Evolutionary conservation across 495 filamentous ascomycete species (phyloP).

Genomic region (Bryoglossum gracile): DNA sequence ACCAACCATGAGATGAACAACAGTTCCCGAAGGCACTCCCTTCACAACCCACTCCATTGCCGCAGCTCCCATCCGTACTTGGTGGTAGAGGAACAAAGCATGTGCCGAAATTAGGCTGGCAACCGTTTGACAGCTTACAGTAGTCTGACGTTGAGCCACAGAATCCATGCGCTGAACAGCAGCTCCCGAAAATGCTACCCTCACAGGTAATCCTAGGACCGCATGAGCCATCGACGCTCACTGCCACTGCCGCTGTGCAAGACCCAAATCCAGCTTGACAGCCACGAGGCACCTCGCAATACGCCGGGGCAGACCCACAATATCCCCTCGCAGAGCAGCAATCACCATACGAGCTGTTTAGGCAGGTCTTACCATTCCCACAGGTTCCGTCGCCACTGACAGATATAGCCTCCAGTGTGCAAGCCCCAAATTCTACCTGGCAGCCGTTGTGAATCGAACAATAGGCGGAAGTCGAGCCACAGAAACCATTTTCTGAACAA

Average conservation of each 20-base stretch:
- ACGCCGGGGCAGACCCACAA: neutral
- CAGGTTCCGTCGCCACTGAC: slow-evolving; percentile 3
- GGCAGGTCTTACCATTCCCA: neutral
- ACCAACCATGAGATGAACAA: neutral
- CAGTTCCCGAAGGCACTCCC: neutral
- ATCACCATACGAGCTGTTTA: neutral
- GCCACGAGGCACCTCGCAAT: neutral
- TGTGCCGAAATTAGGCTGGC: no score
- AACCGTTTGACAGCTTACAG: no score
- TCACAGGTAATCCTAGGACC: no score
- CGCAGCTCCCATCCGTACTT: slow-evolving; percentile 3
- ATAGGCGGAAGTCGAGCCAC: neutral
- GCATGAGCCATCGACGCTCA: no score
- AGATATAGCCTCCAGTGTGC: neutral
- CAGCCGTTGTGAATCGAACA: neutral
- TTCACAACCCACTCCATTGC: neutral
- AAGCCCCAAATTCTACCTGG: neutral
- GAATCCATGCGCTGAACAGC: no score
- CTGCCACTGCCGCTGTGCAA: no score
- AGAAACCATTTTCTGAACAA: neutral
- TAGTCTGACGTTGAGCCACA: no score
- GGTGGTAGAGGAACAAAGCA: neutral
- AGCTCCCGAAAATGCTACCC: no score
- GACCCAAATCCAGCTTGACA: neutral
- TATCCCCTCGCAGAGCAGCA: neutral